A percentile compares a stretch with the other conserved stretches of the same genome.
Conservation (phyloP, 495 filamentous ascomycete genomes). For the Pyronema domesticum region DNA sequence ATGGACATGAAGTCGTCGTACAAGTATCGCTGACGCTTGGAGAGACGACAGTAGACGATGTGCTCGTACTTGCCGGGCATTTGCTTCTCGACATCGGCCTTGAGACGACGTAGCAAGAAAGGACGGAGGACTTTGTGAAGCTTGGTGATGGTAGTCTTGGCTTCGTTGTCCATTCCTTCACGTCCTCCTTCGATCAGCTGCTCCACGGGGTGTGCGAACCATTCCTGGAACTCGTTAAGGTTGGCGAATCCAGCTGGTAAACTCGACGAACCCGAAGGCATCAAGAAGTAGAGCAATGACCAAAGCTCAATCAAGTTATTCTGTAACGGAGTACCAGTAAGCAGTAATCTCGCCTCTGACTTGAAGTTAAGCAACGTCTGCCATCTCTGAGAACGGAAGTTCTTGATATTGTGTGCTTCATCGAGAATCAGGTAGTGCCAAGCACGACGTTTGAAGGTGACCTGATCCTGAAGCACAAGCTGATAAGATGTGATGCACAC, state of each 20-base stretch:
- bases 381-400: conserved; percentile 94
- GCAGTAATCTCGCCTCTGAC: conserved; percentile 65
- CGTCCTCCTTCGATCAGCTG: conserved; percentile 90
- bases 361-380: conserved; percentile 83
- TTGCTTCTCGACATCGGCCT: conserved; percentile 97
- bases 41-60: conserved; percentile 84
- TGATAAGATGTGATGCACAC: conserved; percentile 96
- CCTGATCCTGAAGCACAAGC: conserved; percentile 78
- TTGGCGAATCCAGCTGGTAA: conserved; percentile 78
- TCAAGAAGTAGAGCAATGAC: conserved; percentile 91
- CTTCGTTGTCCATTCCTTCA: conserved; percentile 83
- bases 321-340: conserved; percentile 92
- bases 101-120: conserved; percentile 78
- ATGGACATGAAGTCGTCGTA: conserved; percentile 97
- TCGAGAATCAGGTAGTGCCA: conserved; percentile 99
- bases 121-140: conserved; percentile 86
- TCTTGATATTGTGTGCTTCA: conserved; percentile 99
- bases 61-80: conserved; percentile 98
- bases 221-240: conserved; percentile 77
- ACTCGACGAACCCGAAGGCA: conserved; percentile 60
- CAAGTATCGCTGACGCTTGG: conserved; percentile 81
- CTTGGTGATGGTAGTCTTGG: conserved; percentile 69
- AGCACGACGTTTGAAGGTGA: conserved; percentile 74
- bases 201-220: conserved; percentile 81
- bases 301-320: conserved; percentile 95